Conservation (phyloP, 2,329 filamentous ascomycete genomes). For the Ophiostoma ulmi region DNA sequence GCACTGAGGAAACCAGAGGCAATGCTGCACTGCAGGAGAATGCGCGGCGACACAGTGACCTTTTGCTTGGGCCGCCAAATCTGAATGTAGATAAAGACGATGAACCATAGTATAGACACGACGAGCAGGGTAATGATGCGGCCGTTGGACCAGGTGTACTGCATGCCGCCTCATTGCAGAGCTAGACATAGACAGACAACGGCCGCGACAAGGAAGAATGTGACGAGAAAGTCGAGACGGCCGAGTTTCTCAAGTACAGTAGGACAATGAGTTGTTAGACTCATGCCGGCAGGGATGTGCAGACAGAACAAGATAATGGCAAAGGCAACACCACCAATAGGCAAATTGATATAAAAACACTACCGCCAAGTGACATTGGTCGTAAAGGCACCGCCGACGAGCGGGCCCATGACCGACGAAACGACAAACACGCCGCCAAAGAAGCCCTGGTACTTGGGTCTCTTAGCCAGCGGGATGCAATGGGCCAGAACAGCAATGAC, state of each 20-base stretch:
- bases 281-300: conserved; percentile 27
- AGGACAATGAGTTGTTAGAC: background rate
- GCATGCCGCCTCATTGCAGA: conserved; percentile 41
- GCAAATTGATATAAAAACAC: conserved; percentile 40
- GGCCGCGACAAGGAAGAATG: conserved; percentile 28
- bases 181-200: conserved; percentile 43
- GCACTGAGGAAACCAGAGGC: conserved; percentile 1
- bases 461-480: conserved; percentile 34
- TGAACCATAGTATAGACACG: conserved; percentile 30
- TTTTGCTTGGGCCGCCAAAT: conserved; percentile 32
- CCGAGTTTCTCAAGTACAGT: conserved; percentile 34
- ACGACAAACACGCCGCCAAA: conserved; percentile 37
- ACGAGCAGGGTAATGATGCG: conserved; percentile 35
- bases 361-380: conserved; percentile 37
- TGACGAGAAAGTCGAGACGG: conserved; percentile 31
- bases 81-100: conserved; percentile 34
- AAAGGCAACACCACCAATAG: conserved; percentile 35
- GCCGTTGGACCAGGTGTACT: conserved; percentile 33
- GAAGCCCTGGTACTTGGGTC: conserved; percentile 36
- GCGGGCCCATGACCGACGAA: conserved; percentile 36
- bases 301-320: conserved; percentile 31
- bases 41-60: conserved; percentile 39
- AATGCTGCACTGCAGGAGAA: conserved; percentile 33
- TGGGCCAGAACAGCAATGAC: conserved; percentile 36
- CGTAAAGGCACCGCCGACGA: conserved; percentile 39